Evolutionary conservation across 1,284 basidiomycete genomes (phyloP).

Genomic region (Ceratobasidium sp.): DNA sequence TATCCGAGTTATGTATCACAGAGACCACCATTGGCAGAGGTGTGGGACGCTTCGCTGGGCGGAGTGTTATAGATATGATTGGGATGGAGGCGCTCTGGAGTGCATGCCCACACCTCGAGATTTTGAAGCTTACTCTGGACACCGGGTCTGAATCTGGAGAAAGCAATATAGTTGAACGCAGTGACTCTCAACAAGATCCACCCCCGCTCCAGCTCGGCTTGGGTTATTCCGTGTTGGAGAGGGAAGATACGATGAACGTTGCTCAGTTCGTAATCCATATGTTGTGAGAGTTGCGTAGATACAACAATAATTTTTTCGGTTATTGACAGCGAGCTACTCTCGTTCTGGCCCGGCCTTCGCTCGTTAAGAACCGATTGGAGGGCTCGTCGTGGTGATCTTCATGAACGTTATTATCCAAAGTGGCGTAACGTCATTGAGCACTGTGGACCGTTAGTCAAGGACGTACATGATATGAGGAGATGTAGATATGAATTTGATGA

Average conservation of each 20-base stretch:
- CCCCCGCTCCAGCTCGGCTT: constrained; percentile 24
- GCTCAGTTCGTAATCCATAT: neutral
- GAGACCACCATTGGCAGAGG: constrained; percentile 10
- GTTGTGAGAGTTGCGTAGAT: too few relatives aligned
- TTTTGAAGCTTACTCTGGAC: constrained; percentile 14
- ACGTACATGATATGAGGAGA: constrained; percentile 7
- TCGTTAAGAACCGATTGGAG: constrained; percentile 24
- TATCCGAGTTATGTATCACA: constrained; percentile 13
- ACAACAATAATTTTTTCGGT: neutral
- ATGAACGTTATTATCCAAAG: neutral
- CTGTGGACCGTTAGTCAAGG: constrained; percentile 13
- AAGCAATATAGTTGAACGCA: neutral
- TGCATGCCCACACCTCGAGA: constrained; percentile 4
- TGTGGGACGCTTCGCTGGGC: constrained; percentile 15
- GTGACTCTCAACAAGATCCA: neutral
- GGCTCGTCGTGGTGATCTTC: constrained; percentile 1
- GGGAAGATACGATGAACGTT: constrained; percentile 6
- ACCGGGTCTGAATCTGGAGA: neutral
- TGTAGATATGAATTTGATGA: constrained; percentile 13
- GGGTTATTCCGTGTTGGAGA: constrained; percentile 13
- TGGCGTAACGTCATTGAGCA: constrained; percentile 14
- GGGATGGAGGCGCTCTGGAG: constrained; percentile 1
- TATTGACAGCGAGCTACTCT: constrained; percentile 6
- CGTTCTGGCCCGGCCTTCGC: constrained; percentile 18
- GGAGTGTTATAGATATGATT: constrained; percentile 10